Conservation (phyloP, 441 rosid genomes). For the Biscutella auriculata region DNA sequence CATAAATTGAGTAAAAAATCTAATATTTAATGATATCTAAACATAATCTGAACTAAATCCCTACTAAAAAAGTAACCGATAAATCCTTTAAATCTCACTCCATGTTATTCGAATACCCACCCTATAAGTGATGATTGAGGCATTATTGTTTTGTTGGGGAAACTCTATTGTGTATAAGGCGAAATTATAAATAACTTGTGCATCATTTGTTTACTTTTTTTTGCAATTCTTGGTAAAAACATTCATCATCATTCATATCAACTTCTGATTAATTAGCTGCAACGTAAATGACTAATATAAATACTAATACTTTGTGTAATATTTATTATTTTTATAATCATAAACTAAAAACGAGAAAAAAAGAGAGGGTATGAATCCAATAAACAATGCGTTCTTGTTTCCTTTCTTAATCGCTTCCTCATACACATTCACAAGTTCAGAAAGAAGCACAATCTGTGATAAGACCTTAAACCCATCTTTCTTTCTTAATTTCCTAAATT, state of each 20-base stretch:
- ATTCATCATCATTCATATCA: constrained; percentile 10
- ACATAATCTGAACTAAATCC: too few relatives aligned
- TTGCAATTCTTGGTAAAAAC: constrained; percentile 1
- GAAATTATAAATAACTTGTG: too few relatives aligned
- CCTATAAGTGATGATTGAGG: too few relatives aligned
- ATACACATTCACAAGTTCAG: constrained; percentile 16
- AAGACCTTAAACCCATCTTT: constrained; percentile 15
- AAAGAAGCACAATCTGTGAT: constrained; percentile 16
- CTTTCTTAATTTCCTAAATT: constrained; percentile 13
- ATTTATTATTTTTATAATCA: too few relatives aligned
- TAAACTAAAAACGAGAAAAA: constrained; percentile 14
- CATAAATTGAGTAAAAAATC: too few relatives aligned
- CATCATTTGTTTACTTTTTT: constrained; percentile 5
- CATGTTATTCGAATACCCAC: too few relatives aligned
- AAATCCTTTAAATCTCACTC: too few relatives aligned
- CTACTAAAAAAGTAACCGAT: too few relatives aligned
- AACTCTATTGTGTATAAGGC: too few relatives aligned
- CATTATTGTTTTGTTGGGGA: too few relatives aligned
- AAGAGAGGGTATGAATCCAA: constrained; percentile 19
- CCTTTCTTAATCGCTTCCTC: constrained; percentile 16
- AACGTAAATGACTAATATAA: constrained; percentile 12
- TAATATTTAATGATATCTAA: too few relatives aligned
- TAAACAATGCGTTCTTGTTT: constrained; percentile 22
- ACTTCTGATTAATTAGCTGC: constrained; percentile 15
- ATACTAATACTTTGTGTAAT: too few relatives aligned